A percentile compares a stretch with the other conserved stretches of the same genome.
Evolutionary conservation across 345 rosid species (phyloP).

Genomic region (Murraya koenigii): DNA sequence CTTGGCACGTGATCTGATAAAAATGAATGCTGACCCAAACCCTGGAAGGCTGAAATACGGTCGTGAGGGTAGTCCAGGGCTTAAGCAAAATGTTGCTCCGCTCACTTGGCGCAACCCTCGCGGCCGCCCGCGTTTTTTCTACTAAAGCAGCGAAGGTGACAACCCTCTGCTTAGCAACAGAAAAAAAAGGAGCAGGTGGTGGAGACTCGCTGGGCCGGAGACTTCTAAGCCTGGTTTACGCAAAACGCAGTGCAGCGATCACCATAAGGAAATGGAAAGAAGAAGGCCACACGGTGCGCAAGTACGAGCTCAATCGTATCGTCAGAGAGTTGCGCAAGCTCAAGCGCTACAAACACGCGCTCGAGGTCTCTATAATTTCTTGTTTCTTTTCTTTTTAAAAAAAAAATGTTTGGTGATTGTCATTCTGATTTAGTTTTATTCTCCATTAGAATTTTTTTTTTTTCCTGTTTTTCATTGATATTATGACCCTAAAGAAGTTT

Average conservation of each 20-base stretch:
- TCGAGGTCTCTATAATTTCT: slow-evolving; percentile 57
- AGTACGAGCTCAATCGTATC: slow-evolving; percentile 79
- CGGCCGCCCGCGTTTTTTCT: slow-evolving; percentile 45
- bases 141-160: slow-evolving; percentile 25
- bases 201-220: slow-evolving; percentile 68
- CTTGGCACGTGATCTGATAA: background rate
- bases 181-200: slow-evolving; percentile 23
- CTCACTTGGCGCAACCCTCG: slow-evolving; percentile 30
- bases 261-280: slow-evolving; percentile 67
- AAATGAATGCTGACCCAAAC: background rate
- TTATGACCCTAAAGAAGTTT: background rate
- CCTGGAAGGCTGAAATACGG: background rate
- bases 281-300: slow-evolving; percentile 64
- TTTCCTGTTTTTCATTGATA: background rate
- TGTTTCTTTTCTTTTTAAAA: background rate
- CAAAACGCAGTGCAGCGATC: slow-evolving; percentile 81
- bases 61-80: background rate
- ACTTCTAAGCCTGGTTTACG: slow-evolving; percentile 59
- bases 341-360: slow-evolving; percentile 85
- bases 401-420: background rate
- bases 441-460: background rate
- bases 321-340: slow-evolving; percentile 86
- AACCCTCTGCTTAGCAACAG: slow-evolving; percentile 2
- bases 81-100: slow-evolving; percentile 35
- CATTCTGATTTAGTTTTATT: background rate